Conservation (phyloP, 768 basidiomycete genomes). For the Agrocybe pediades region DNA sequence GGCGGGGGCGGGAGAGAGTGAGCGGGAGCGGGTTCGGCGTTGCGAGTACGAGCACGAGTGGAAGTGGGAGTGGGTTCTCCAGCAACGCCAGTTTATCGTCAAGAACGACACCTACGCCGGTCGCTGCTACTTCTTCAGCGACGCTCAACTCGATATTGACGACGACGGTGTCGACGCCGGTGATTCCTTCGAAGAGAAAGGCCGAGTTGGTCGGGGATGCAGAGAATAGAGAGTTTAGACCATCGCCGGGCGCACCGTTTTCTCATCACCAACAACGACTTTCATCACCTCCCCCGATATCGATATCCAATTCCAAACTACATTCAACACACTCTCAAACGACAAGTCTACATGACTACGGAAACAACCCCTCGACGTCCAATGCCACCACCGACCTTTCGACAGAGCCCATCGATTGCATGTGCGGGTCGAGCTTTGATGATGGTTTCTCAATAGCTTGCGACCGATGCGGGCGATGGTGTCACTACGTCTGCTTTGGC, state of each 20-base stretch:
- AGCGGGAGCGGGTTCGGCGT: background rate
- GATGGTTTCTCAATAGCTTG: slow-evolving; percentile 88
- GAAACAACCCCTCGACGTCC: background rate
- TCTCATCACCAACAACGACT: too few relatives aligned
- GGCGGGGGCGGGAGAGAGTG: background rate
- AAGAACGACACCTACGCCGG: slow-evolving; percentile 22
- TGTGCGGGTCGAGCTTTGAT: slow-evolving; percentile 73
- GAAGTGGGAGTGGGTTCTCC: background rate
- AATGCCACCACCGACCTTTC: background rate
- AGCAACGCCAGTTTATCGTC: background rate
- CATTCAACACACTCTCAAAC: background rate
- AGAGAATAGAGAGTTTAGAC: too few relatives aligned
- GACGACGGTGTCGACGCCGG: slow-evolving; percentile 7
- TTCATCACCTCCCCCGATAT: too few relatives aligned
- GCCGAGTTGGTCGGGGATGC: too few relatives aligned
- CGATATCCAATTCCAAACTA: slow-evolving; percentile 50
- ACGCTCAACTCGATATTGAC: slow-evolving; percentile 19
- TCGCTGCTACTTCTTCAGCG: slow-evolving; percentile 19
- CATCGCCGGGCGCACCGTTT: too few relatives aligned
- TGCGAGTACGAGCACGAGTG: background rate
- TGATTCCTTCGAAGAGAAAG: slow-evolving; percentile 6
- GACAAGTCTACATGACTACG: background rate
- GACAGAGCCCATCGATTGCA: slow-evolving; percentile 63
- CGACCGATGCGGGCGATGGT: slow-evolving; percentile 82
- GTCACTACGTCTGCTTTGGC: slow-evolving; percentile 78